Percentiles rank a stretch among this genome's conserved stretches.
These are phyloP conservation scores for Pseudocercospora musae DNA, from an alignment of 2,329 filamentous ascomycete species.

Conservation along the genomic window DNA sequence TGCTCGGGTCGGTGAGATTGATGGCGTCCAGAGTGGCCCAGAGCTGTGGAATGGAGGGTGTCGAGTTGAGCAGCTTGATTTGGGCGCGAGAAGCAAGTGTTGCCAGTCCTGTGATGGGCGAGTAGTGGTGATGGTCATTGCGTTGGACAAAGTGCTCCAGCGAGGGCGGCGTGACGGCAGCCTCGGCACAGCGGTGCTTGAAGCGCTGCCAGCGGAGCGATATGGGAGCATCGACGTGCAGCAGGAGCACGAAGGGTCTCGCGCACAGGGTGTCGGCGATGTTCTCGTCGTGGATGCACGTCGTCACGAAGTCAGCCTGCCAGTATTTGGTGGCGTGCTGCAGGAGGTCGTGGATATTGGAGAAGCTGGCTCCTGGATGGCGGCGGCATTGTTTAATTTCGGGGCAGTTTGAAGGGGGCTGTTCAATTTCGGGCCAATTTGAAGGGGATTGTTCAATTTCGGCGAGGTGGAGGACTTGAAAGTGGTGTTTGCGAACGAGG, in stretches of 20 bases:
- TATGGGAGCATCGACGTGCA: conserved; percentile 88
- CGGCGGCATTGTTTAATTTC: conserved; percentile 33
- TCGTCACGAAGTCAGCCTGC: conserved; percentile 81
- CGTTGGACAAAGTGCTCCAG: conserved; percentile 59
- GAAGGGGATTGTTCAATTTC: no score
- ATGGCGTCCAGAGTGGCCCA: conserved; percentile 69
- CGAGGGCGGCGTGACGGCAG: conserved; percentile 46
- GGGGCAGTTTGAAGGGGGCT: conserved; percentile 40
- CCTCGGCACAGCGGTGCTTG: conserved; percentile 53
- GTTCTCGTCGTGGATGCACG: conserved; percentile 70
- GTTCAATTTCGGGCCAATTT: conserved; percentile 43
- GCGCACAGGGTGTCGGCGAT: conserved; percentile 72
- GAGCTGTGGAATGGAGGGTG: conserved; percentile 66
- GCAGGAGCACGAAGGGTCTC: conserved; percentile 86
- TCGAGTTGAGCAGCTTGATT: conserved; percentile 82
- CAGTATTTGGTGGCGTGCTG: conserved; percentile 84
- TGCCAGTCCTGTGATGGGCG: conserved; percentile 60
- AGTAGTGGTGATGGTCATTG: conserved; percentile 74
- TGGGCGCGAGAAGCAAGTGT: conserved; percentile 77
- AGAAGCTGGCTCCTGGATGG: conserved; percentile 45
- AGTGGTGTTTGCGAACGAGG: conserved; percentile 78
- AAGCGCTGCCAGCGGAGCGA: conserved; percentile 79
- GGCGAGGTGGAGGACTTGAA: conserved; percentile 70
- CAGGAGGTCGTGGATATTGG: conserved; percentile 64
- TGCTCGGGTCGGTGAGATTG: conserved; percentile 71